Conservation (phyloP, 2,329 filamentous ascomycete species). For the Orbilia javanica region DNA sequence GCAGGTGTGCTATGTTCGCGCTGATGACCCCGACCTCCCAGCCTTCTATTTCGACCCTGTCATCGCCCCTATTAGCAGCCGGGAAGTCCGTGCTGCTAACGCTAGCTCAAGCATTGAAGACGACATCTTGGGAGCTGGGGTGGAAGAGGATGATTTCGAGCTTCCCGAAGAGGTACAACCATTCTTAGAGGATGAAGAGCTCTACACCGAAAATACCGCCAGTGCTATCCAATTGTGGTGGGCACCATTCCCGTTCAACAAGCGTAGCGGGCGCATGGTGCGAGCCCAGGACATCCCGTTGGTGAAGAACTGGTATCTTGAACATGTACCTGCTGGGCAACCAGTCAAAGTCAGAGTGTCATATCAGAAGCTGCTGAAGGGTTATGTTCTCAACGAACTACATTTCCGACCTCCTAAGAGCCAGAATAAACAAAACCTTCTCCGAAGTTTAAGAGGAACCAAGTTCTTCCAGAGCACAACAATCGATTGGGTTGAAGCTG, state of each 20-base stretch:
- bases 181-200: constrained; percentile 88
- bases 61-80: constrained; percentile 96
- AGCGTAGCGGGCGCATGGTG: constrained; percentile 94
- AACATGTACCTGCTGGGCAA: constrained; percentile 90
- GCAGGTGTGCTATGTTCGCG: constrained; percentile 88
- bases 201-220: constrained; percentile 89
- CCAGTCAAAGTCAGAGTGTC: constrained; percentile 98
- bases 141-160: constrained; percentile 86
- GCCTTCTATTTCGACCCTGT: constrained; percentile 98
- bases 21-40: constrained; percentile 88
- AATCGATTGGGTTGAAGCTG: constrained; percentile 99
- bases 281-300: constrained; percentile 95
- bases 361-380: constrained; percentile 97
- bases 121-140: constrained; percentile 86
- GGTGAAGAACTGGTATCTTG: constrained; percentile 98
- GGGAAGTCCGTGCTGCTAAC: constrained; percentile 93
- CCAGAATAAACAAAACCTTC: constrained; percentile 91
- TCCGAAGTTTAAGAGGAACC: constrained; percentile 90
- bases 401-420: constrained; percentile 97
- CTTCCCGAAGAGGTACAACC: constrained; percentile 84
- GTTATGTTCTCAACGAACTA: constrained; percentile 93
- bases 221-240: constrained; percentile 96
- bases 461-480: constrained; percentile 99
- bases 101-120: constrained; percentile 93
- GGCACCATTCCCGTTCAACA: constrained; percentile 96